Evolutionary conservation across 1,139 yeast species (phyloP).

Genomic region (Nadsonia commutata): DNA sequence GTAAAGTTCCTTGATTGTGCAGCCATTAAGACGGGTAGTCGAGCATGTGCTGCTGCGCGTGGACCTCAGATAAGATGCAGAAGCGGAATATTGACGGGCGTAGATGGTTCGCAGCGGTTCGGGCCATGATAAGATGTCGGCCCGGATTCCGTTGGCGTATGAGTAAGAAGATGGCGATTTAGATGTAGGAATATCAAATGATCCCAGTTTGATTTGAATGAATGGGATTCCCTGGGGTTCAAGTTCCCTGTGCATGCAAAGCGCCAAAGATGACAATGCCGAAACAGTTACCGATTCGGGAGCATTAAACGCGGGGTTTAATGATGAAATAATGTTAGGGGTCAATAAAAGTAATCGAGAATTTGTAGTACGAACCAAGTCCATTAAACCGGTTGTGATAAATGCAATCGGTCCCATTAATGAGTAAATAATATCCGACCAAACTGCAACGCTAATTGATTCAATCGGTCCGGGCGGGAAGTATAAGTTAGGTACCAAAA

Average conservation of each 20-base stretch:
- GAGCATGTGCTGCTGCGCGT: slow-evolving; percentile 16
- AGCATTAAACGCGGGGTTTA: slow-evolving; percentile 28
- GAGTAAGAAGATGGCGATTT: slow-evolving; percentile 18
- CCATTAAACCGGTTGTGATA: slow-evolving; percentile 42
- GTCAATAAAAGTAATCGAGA: slow-evolving; percentile 26
- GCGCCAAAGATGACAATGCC: slow-evolving; percentile 24
- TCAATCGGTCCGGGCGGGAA: slow-evolving; percentile 62
- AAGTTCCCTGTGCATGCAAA: slow-evolving; percentile 26
- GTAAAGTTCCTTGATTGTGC: slow-evolving; percentile 20
- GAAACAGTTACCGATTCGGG: slow-evolving; percentile 25
- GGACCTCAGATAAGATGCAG: slow-evolving; percentile 7
- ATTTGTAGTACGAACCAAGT: slow-evolving; percentile 35
- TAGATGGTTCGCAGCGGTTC: slow-evolving; percentile 24
- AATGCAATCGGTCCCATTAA: slow-evolving; percentile 35
- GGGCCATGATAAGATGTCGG: slow-evolving; percentile 28
- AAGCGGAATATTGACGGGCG: slow-evolving; percentile 21
- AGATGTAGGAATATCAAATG: slow-evolving; percentile 22
- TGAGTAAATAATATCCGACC: slow-evolving; percentile 36
- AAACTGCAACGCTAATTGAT: slow-evolving; percentile 35
- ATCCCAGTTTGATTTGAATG: slow-evolving; percentile 23
- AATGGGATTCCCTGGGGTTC: slow-evolving; percentile 16
- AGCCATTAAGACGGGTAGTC: slow-evolving; percentile 18
- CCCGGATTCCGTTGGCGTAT: slow-evolving; percentile 21
- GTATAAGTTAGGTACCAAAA: slow-evolving; percentile 48
- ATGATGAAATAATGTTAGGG: slow-evolving; percentile 25